Percentiles rank a stretch among this genome's conserved stretches.
phyloP scores from a whole-genome alignment of 2,329 filamentous ascomycete genomes.

The Basipetospora chlamydospora region DNA sequence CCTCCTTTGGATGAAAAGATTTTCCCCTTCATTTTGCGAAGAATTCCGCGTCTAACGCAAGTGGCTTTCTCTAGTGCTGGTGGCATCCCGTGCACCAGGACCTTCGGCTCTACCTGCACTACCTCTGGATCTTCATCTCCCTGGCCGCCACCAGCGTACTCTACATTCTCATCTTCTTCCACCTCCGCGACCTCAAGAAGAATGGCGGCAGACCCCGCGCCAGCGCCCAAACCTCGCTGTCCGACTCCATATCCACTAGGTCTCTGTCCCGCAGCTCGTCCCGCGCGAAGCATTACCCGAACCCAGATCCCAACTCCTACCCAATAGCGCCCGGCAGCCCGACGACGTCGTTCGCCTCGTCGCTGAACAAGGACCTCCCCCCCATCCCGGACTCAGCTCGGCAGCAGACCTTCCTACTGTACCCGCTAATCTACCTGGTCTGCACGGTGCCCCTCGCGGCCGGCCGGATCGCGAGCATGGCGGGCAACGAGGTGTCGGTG shows the following conservation, averaged over 20 bases:
- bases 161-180: slow-evolving; percentile 25
- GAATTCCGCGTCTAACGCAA: too few species aligned
- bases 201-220: slow-evolving; percentile 2
- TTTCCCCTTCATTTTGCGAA: too few species aligned
- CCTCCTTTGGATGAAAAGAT: neutral
- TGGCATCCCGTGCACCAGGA: slow-evolving; percentile 37
- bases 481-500: slow-evolving; percentile 32
- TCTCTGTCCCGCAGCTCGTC: slow-evolving; percentile 8
- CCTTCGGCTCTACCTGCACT: slow-evolving; percentile 46
- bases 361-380: slow-evolving; percentile 14
- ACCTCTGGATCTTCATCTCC: slow-evolving; percentile 45
- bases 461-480: slow-evolving; percentile 49
- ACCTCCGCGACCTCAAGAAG: slow-evolving; percentile 16
- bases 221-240: slow-evolving; percentile 8
- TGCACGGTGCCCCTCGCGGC: slow-evolving; percentile 53
- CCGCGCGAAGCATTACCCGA: slow-evolving; percentile 4
- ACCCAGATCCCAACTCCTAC: slow-evolving; percentile 11
- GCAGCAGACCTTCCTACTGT: slow-evolving; percentile 46
- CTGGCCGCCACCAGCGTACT: slow-evolving; percentile 22
- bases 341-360: slow-evolving; percentile 10
- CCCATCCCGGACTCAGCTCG: slow-evolving; percentile 16
- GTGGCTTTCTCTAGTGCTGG: slow-evolving; percentile 47
- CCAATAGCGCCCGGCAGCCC: slow-evolving; percentile 3
- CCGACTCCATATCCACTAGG: too few species aligned
- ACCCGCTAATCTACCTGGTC: slow-evolving; percentile 54